A percentile compares a stretch with the other conserved stretches of the same genome.
phyloP scores from a whole-genome alignment of 441 rosid species.

The Lepidium campestre region DNA sequence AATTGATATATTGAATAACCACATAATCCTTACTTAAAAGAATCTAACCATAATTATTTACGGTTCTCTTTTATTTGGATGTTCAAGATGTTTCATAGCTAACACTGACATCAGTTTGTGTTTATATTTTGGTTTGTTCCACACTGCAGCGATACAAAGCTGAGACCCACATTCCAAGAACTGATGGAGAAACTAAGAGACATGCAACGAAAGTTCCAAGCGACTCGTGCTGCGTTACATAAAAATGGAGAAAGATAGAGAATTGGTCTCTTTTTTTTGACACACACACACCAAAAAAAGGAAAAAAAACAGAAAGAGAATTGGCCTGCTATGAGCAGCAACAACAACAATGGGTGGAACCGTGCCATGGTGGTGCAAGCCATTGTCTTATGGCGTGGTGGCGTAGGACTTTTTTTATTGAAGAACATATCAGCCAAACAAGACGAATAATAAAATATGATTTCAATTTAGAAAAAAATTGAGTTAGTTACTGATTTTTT shows the following conservation, averaged over 20 bases:
- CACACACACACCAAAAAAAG: too few species aligned
- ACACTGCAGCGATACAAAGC: constrained; percentile 56
- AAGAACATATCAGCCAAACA: too few species aligned
- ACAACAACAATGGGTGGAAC: background rate
- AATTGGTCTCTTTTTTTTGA: too few species aligned
- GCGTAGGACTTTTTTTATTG: too few species aligned
- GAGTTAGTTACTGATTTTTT: too few species aligned
- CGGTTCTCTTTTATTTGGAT: background rate
- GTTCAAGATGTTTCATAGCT: background rate
- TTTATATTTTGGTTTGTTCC: background rate
- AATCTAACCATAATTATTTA: background rate
- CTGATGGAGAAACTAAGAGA: constrained; percentile 68
- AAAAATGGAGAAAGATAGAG: too few species aligned
- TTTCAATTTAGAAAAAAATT: too few species aligned
- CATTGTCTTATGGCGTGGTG: background rate
- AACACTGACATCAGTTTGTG: background rate
- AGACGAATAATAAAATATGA: too few species aligned
- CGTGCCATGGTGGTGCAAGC: background rate
- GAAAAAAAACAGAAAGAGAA: background rate
- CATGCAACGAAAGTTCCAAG: constrained; percentile 50
- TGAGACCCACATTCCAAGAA: constrained; percentile 85
- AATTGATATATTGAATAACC: background rate
- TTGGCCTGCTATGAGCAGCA: background rate
- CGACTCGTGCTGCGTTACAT: constrained; percentile 45
- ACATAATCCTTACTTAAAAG: background rate